A percentile compares a stretch with the other conserved stretches of the same genome.
phyloP scores from a whole-genome alignment of 176 grass and related monocot species.

The Olyra latifolia region DNA sequence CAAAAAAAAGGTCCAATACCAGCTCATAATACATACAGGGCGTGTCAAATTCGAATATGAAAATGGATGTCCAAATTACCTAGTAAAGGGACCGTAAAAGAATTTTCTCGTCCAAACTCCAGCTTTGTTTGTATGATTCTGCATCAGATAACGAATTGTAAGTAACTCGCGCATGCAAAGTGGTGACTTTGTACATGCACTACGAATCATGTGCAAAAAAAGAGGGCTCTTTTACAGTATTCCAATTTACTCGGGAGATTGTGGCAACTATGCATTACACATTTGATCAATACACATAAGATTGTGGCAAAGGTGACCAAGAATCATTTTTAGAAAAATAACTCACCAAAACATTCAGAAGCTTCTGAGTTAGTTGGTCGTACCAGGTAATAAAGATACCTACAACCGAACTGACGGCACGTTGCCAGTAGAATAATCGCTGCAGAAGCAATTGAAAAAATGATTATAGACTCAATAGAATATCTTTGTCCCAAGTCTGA shows the following conservation, averaged over 20 bases:
- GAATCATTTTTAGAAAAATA: not conserved
- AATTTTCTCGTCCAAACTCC: constrained; percentile 64
- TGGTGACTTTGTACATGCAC: not conserved
- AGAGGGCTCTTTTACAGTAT: not conserved
- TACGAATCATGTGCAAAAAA: not conserved
- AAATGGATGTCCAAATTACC: constrained; percentile 51
- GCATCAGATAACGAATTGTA: constrained; percentile 16
- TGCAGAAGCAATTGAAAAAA: not conserved
- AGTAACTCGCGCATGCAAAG: constrained; percentile 8
- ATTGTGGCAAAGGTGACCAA: constrained; percentile 1
- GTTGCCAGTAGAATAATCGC: constrained; percentile 18
- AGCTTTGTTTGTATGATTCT: constrained; percentile 1
- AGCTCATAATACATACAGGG: constrained; percentile 18
- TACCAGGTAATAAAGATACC: constrained; percentile 8
- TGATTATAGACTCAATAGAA: not conserved
- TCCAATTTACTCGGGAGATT: no score
- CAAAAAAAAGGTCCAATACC: constrained; percentile 17
- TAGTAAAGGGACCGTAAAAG: constrained; percentile 73
- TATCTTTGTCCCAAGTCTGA: not conserved
- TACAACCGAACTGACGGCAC: not conserved
- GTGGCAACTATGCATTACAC: not conserved
- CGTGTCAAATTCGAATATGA: not conserved
- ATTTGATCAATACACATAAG: not conserved
- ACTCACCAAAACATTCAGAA: constrained; percentile 26
- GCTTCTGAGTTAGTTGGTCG: not conserved